Evolutionary conservation across 257 asterid genomes (phyloP).

Genomic region (Solanum rostratum): DNA sequence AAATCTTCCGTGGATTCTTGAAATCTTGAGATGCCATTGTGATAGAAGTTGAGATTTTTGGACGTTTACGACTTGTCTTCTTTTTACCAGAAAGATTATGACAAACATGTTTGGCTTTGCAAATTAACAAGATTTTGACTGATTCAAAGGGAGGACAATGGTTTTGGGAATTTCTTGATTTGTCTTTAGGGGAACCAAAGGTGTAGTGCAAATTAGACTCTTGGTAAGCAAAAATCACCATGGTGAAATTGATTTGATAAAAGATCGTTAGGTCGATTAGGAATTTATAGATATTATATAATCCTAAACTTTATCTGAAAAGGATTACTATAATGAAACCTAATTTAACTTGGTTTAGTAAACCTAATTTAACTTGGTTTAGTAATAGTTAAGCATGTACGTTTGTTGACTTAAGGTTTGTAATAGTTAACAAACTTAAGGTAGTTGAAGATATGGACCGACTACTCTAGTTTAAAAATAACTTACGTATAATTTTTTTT

Average conservation of each 20-base stretch:
- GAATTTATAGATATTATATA: neutral
- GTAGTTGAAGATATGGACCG: too few relatives aligned
- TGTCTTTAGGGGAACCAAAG: neutral
- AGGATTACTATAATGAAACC: neutral
- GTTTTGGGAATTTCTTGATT: neutral
- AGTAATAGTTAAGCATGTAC: too few relatives aligned
- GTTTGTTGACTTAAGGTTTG: too few relatives aligned
- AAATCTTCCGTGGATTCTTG: neutral
- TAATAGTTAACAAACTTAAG: too few relatives aligned
- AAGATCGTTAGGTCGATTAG: neutral
- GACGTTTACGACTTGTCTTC: neutral
- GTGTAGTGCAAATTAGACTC: too few relatives aligned
- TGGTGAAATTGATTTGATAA: too few relatives aligned
- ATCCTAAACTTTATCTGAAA: neutral
- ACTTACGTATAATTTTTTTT: too few relatives aligned
- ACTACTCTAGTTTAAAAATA: too few relatives aligned
- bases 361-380: too few relatives aligned
- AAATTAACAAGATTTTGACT: neutral
- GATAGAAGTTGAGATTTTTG: neutral
- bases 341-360: too few relatives aligned
- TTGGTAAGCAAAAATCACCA: neutral
- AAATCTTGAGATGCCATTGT: neutral
- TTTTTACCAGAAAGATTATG: neutral
- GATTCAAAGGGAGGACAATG: neutral
- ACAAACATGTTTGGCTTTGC: neutral